Conservation (phyloP, 441 rosid species). For the Brassica balearica region DNA sequence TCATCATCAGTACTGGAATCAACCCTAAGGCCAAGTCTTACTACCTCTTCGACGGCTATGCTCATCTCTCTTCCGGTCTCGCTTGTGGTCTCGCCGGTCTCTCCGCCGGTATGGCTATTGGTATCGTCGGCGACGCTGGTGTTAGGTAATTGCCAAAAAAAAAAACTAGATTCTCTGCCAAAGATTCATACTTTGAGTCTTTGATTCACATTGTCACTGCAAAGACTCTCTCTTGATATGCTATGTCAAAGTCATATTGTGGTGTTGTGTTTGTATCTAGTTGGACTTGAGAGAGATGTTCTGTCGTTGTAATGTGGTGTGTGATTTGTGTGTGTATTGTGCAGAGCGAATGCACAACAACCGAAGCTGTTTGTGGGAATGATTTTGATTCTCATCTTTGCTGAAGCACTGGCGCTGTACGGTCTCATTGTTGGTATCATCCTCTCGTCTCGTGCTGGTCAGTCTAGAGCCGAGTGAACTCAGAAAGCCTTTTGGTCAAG, state of each 20-base stretch:
- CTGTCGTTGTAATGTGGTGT: slow-evolving; percentile 1
- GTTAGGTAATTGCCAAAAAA: slow-evolving; percentile 40
- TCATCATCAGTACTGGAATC: slow-evolving; percentile 54
- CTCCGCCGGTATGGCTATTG: slow-evolving; percentile 57
- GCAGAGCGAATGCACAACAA: slow-evolving; percentile 56
- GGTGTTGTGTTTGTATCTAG: no score
- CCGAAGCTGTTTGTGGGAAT: slow-evolving; percentile 56
- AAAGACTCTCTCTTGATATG: background rate
- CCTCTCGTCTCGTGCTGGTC: slow-evolving; percentile 55
- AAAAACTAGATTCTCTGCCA: no score
- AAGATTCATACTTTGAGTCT: no score
- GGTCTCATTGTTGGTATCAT: slow-evolving; percentile 57
- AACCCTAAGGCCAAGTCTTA: slow-evolving; percentile 50
- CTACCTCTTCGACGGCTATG: slow-evolving; percentile 54
- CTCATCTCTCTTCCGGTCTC: slow-evolving; percentile 52
- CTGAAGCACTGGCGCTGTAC: slow-evolving; percentile 52
- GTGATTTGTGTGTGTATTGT: background rate
- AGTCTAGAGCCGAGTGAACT: slow-evolving; percentile 48
- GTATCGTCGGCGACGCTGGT: slow-evolving; percentile 48
- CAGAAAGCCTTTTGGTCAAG: background rate
- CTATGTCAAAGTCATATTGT: slow-evolving; percentile 1
- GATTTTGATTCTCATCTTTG: slow-evolving; percentile 53
- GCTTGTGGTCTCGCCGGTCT: slow-evolving; percentile 57
- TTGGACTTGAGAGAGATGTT: background rate
- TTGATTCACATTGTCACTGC: no score